Conservation (phyloP, 225 moss, liverwort and hornwort species). For the Polytrichum formosum region DNA sequence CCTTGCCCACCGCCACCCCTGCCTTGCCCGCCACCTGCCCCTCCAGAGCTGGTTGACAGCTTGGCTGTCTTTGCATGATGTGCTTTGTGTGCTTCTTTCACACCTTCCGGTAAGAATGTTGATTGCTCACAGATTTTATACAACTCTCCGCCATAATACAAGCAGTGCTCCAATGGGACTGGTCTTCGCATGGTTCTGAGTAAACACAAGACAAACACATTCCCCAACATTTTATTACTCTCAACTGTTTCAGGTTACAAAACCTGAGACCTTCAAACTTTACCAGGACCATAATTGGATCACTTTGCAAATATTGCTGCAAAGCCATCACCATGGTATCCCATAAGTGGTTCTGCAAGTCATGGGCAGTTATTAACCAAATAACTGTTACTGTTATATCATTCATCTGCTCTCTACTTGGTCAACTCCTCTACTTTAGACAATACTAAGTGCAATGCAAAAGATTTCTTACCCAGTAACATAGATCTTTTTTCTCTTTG, state of each 20-base stretch:
- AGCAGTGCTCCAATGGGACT: slow-evolving; percentile 93
- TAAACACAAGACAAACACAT: neutral
- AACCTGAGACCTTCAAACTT: no score
- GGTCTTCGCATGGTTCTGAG: slow-evolving; percentile 87
- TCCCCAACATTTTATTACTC: no score
- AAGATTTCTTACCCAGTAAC: slow-evolving; percentile 68
- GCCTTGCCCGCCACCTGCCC: slow-evolving; percentile 49
- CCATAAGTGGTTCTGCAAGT: no score
- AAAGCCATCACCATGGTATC: no score
- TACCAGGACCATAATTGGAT: no score
- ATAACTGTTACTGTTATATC: no score
- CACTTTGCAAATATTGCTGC: no score
- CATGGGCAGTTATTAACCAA: no score
- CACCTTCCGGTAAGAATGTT: slow-evolving; percentile 74
- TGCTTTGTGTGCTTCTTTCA: slow-evolving; percentile 86
- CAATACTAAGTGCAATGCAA: neutral
- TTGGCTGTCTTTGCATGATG: slow-evolving; percentile 75
- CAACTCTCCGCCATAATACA: slow-evolving; percentile 88
- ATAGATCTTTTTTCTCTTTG: slow-evolving; percentile 87
- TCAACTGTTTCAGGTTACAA: no score
- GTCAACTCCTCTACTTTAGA: no score
- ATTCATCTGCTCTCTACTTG: no score
- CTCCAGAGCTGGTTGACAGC: slow-evolving; percentile 39
- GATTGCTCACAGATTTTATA: slow-evolving; percentile 87
- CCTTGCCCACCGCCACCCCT: slow-evolving; percentile 53